Base-by-base conservation (phyloP, 805 yeast genomes). In the Kodamaea restingae region DNA sequence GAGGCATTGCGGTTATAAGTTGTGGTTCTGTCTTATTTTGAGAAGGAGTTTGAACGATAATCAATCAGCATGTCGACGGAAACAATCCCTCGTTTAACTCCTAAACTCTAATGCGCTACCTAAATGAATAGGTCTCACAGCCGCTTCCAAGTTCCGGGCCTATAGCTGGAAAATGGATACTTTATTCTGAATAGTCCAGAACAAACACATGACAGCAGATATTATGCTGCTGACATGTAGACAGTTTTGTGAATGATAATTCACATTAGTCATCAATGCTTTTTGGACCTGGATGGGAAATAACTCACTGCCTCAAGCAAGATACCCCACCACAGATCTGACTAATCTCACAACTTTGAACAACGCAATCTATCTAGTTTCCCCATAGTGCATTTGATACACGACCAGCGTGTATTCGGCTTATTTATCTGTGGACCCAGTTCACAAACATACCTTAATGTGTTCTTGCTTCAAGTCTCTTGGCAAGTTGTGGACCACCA, bases 381-480 rank as follows among this genome's bases (percentile, higher is more conserved):
- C 12, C 10, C 31, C 15, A 27, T 27, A 27, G 21, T 7, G 22
- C 22, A 20, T 20, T 20, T 8, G 22, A 20, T 6, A 30, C 32
- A 17, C 32, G 32, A 17, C 32, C 32, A 30, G 32, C 32, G 32
- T n/a, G 32, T 18, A 6, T 7, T 14, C 31, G 31, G 31, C 31
- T 14, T 27, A 27, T 27, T 27, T 27, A 14, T 6, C 31, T 15
- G 9, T 14, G 31, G 31, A 27, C 31, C 10, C 4, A 10, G 31
- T 27, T 18, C 14, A 18, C 17, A 40, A 70, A 83, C 91, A 80
- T 82, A 84, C 93, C 82, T 80, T 85, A 58, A 87, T 80, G 59
- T 88, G 83, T 52, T 79, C 84, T 61, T 80, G 83, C 62, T 82
- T 81, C 63, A 88, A 82, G 70, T 88, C 96, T 61, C 75, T 78